Conservation (phyloP, 2,329 filamentous ascomycete species). For the Chaetomium globosum region DNA sequence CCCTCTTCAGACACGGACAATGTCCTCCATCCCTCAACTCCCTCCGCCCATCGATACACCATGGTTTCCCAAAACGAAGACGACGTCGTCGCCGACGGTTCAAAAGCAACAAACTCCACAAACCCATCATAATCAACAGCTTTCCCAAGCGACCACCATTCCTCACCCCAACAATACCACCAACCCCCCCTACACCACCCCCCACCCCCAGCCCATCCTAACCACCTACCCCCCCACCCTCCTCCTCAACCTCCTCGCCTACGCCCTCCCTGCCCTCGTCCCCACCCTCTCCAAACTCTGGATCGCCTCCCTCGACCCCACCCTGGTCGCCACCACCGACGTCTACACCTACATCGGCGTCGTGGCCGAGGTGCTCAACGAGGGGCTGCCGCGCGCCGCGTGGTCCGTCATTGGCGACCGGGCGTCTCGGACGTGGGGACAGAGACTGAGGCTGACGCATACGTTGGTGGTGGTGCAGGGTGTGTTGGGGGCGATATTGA, state of each 20-base stretch:
- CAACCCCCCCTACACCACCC: neutral
- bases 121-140: neutral
- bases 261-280: constrained; percentile 56
- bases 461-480: constrained; percentile 65
- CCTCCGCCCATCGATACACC: neutral
- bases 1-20: neutral
- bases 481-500: constrained; percentile 36
- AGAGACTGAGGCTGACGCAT: constrained; percentile 62
- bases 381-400: constrained; percentile 68
- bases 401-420: constrained; percentile 71
- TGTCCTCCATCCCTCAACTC: neutral
- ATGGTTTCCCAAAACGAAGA: constrained; percentile 7
- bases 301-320: constrained; percentile 68
- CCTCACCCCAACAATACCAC: neutral
- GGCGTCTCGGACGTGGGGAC: constrained; percentile 52
- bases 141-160: neutral
- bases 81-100: neutral
- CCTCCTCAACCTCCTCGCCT: constrained; percentile 23
- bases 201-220: neutral
- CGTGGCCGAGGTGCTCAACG: constrained; percentile 69
- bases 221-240: constrained; percentile 13
- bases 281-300: constrained; percentile 69
- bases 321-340: constrained; percentile 65
- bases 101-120: neutral
- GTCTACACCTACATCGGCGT: constrained; percentile 70